Evolutionary conservation across 768 basidiomycete species (phyloP).

Genomic region (Russula abietina): DNA sequence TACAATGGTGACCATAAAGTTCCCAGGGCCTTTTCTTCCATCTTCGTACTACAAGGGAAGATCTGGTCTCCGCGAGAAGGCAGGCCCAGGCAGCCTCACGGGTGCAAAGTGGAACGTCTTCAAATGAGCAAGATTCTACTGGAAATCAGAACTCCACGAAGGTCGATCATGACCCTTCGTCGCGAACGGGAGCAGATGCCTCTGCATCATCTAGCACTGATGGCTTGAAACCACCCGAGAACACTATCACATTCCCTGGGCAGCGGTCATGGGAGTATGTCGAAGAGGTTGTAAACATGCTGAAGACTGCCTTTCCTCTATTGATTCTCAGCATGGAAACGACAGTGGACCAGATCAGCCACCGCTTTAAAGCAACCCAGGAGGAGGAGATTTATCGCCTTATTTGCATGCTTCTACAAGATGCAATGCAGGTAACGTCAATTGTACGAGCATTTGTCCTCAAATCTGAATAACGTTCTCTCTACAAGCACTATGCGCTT

Average conservation of each 20-base stretch:
- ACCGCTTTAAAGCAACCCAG: slow-evolving; percentile 78
- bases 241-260: slow-evolving; percentile 32
- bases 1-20: not conserved
- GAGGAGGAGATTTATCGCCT: slow-evolving; percentile 96
- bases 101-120: slow-evolving; percentile 21
- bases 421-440: slow-evolving; percentile 66
- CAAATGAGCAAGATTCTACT: slow-evolving; percentile 14
- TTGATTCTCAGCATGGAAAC: slow-evolving; percentile 94
- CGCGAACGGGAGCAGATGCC: slow-evolving; percentile 12
- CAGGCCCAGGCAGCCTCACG: slow-evolving; percentile 37
- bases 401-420: slow-evolving; percentile 79
- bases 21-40: slow-evolving; percentile 90
- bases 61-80: slow-evolving; percentile 46
- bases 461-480: not conserved
- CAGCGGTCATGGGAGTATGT: slow-evolving; percentile 84
- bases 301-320: slow-evolving; percentile 95
- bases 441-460: not conserved
- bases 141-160: slow-evolving; percentile 11
- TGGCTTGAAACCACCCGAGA: slow-evolving; percentile 26
- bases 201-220: slow-evolving; percentile 13
- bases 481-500: slow-evolving; percentile 54
- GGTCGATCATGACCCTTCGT: slow-evolving; percentile 10
- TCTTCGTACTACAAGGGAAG: slow-evolving; percentile 77
- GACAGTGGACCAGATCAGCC: slow-evolving; percentile 89
- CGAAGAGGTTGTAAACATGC: slow-evolving; percentile 86